A percentile compares a stretch with the other conserved stretches of the same genome.
phyloP scores from a whole-genome alignment of 2,329 filamentous ascomycete genomes.

The Aspergillus pseudoglaucus region DNA sequence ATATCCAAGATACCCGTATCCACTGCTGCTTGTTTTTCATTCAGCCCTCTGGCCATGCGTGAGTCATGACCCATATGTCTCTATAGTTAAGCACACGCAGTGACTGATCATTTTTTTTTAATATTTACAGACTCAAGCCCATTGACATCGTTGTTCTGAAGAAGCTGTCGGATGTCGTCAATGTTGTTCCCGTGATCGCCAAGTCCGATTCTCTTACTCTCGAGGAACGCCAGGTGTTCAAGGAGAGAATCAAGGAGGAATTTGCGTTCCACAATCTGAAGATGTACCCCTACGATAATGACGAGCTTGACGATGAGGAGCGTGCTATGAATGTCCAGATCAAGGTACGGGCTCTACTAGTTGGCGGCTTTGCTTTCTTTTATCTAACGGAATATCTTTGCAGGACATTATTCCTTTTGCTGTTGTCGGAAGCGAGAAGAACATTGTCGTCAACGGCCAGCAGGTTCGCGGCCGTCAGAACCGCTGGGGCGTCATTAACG shows the following conservation, averaged over 20 bases:
- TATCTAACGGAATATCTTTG: constrained; percentile 12
- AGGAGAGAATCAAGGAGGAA: constrained; percentile 99
- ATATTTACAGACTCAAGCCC: constrained; percentile 64
- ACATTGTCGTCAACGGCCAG: constrained; percentile 94
- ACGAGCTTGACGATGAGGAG: constrained; percentile 97
- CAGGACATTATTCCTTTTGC: constrained; percentile 94
- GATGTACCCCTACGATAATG: constrained; percentile 99
- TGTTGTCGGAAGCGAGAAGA: constrained; percentile 96
- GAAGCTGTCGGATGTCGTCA: constrained; percentile 98
- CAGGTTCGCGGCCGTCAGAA: constrained; percentile 97
- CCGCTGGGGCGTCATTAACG: constrained; percentile 98
- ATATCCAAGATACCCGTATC: constrained; percentile 98
- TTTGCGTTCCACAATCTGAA: constrained; percentile 99
- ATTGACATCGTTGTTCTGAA: constrained; percentile 99
- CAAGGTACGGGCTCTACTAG: constrained; percentile 59
- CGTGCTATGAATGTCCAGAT: constrained; percentile 88
- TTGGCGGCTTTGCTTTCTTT: constrained; percentile 26
- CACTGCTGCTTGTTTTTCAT: constrained; percentile 99
- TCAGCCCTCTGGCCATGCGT: constrained; percentile 91
- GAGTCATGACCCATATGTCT: constrained; percentile 16
- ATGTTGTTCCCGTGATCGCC: constrained; percentile 96
- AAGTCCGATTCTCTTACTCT: constrained; percentile 95
- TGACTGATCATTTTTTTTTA: neutral
- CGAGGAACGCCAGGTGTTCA: constrained; percentile 93
- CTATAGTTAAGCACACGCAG: neutral